These are phyloP conservation scores for Arthrobotrys iridis DNA, from an alignment of 2,329 filamentous ascomycete species.

Conservation along the genomic window DNA sequence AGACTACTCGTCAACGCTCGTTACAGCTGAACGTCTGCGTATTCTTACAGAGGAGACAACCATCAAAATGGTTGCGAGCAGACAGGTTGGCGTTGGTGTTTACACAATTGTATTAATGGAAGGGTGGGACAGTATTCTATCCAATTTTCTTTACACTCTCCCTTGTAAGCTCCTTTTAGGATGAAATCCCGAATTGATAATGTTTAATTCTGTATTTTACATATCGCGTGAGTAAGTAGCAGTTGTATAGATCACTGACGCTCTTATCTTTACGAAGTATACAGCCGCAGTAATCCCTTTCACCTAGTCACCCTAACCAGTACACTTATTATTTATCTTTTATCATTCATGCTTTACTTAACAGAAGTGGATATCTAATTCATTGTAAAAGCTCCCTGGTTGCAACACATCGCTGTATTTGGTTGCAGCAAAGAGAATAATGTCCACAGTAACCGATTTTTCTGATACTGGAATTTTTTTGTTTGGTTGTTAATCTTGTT, in stretches of 20 bases:
- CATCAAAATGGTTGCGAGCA: not conserved
- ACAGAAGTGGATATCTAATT: too few species aligned
- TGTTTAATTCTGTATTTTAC: not conserved
- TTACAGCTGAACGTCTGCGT: not conserved
- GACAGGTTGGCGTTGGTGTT: not conserved
- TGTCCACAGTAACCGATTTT: too few species aligned
- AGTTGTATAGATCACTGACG: not conserved
- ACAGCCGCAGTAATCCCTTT: not conserved
- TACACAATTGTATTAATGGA: not conserved
- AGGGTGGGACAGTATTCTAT: not conserved
- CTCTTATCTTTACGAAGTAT: not conserved
- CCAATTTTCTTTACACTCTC: not conserved
- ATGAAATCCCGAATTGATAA: not conserved
- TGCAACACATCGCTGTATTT: too few species aligned
- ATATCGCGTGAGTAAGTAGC: not conserved
- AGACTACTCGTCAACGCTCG: slow-evolving; percentile 42
- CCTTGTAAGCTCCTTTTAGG: not conserved
- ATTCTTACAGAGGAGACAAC: not conserved
- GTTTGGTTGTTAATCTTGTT: too few species aligned
- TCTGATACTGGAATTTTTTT: too few species aligned
- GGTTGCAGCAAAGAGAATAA: too few species aligned
- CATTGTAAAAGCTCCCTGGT: too few species aligned
- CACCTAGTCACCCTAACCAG: not conserved
- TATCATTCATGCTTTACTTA: too few species aligned
- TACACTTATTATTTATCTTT: too few species aligned